A percentile compares a stretch with the other conserved stretches of the same genome.
Conservation (phyloP, 1,284 basidiomycete species). For the Stygiomarasmius scandens region DNA sequence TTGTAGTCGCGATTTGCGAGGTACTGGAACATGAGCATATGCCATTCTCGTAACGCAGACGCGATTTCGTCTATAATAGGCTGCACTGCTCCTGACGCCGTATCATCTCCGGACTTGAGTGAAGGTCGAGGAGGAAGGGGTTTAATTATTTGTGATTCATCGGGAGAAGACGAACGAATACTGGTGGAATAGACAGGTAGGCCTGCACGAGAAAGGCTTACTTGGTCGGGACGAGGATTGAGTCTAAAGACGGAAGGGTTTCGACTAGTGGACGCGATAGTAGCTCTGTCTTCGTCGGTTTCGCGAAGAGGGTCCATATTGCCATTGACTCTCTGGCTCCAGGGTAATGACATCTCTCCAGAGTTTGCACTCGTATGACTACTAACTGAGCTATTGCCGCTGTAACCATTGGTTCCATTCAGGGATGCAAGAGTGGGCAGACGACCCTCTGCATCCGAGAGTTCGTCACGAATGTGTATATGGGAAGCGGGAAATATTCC, state of each 20-base stretch:
- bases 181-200: constrained; percentile 67
- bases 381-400: constrained; percentile 26
- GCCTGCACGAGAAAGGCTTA: constrained; percentile 68
- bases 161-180: constrained; percentile 65
- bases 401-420: constrained; percentile 24
- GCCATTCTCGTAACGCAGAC: constrained; percentile 95
- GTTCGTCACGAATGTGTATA: constrained; percentile 86
- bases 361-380: constrained; percentile 40
- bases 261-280: constrained; percentile 37
- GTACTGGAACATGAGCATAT: constrained; percentile 89
- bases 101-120: constrained; percentile 91
- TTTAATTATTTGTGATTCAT: constrained; percentile 68
- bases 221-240: constrained; percentile 72
- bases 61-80: constrained; percentile 98
- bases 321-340: constrained; percentile 45
- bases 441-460: constrained; percentile 87
- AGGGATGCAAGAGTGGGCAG: constrained; percentile 66
- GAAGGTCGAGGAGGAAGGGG: constrained; percentile 91
- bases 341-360: constrained; percentile 31
- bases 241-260: constrained; percentile 63
- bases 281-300: constrained; percentile 54
- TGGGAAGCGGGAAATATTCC: constrained; percentile 95
- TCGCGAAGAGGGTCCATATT: constrained; percentile 71
- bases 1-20: constrained; percentile 88
- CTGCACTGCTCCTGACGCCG: constrained; percentile 77